A percentile compares a stretch with the other conserved stretches of the same genome.
phyloP scores from a whole-genome alignment of 169 alveolate genomes.

The Eimeria necatrix region DNA sequence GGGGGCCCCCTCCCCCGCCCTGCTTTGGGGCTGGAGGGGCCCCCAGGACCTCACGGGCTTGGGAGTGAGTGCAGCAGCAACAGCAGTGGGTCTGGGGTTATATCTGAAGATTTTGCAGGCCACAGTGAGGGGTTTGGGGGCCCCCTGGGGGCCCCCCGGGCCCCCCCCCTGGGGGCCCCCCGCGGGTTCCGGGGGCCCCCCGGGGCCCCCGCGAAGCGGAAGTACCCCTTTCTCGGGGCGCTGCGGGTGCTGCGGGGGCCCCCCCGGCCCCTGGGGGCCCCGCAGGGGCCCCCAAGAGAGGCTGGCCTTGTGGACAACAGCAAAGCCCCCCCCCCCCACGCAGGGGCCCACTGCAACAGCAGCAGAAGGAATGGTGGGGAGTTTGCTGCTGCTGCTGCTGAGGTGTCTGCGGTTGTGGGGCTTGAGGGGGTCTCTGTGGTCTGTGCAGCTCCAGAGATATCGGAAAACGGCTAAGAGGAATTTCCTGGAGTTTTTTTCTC shows the following conservation, averaged over 20 bases:
- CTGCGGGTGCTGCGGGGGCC: too few species aligned
- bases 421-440: constrained; percentile 45
- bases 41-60: too few species aligned
- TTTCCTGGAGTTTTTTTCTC: neutral
- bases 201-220: too few species aligned
- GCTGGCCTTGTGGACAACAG: constrained; percentile 50
- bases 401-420: constrained; percentile 55
- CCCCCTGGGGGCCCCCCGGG: too few species aligned
- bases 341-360: constrained; percentile 32
- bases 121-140: constrained; percentile 6
- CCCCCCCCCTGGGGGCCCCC: neutral
- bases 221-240: too few species aligned
- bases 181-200: too few species aligned
- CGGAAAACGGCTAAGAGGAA: constrained; percentile 53
- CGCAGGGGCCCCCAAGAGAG: too few species aligned
- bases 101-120: constrained; percentile 69
- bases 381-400: neutral
- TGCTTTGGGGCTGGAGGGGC: neutral
- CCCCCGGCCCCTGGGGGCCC: too few species aligned
- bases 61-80: neutral
- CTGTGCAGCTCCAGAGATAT: constrained; percentile 58
- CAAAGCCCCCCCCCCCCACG: constrained; percentile 63
- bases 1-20: too few species aligned
- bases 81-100: neutral
- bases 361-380: neutral